Evolutionary conservation across 768 basidiomycete genomes (phyloP).

Genomic region (Suillus ampliporus): DNA sequence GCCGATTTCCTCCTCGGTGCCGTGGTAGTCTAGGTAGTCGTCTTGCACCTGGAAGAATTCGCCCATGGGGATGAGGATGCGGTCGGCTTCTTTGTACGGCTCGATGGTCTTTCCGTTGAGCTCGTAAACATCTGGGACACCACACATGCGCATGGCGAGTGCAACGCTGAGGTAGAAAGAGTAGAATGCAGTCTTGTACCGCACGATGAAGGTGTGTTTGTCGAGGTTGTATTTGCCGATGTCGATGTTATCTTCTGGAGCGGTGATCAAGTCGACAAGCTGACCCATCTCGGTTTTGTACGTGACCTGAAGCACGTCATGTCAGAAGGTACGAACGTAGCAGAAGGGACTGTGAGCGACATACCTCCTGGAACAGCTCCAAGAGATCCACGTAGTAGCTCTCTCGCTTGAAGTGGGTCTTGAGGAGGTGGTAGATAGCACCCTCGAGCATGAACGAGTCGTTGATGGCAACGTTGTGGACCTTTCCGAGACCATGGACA

Average conservation of each 20-base stretch:
- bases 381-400: slow-evolving; percentile 87
- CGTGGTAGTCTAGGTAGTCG: slow-evolving; percentile 94
- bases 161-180: slow-evolving; percentile 99
- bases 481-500: slow-evolving; percentile 38
- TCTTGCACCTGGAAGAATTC: slow-evolving; percentile 99
- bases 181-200: slow-evolving; percentile 98
- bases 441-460: slow-evolving; percentile 96
- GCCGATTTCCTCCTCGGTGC: slow-evolving; percentile 88
- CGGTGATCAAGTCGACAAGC: slow-evolving; percentile 94
- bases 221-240: slow-evolving; percentile 83
- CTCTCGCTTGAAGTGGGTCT: slow-evolving; percentile 81
- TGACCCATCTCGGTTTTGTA: slow-evolving; percentile 97
- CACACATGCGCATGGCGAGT: slow-evolving; percentile 83
- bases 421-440: slow-evolving; percentile 90
- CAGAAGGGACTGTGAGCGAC: slow-evolving; percentile 19
- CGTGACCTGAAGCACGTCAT: slow-evolving; percentile 47
- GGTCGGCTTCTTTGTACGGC: slow-evolving; percentile 74
- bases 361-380: slow-evolving; percentile 88
- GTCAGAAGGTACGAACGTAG: background rate
- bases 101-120: slow-evolving; percentile 47
- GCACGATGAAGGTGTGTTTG: slow-evolving; percentile 90
- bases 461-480: slow-evolving; percentile 83
- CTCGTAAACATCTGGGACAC: slow-evolving; percentile 58
- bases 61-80: slow-evolving; percentile 89
- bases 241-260: slow-evolving; percentile 89